Conservation (phyloP, 148 eudicot genomes). For the Rheum nobile region DNA sequence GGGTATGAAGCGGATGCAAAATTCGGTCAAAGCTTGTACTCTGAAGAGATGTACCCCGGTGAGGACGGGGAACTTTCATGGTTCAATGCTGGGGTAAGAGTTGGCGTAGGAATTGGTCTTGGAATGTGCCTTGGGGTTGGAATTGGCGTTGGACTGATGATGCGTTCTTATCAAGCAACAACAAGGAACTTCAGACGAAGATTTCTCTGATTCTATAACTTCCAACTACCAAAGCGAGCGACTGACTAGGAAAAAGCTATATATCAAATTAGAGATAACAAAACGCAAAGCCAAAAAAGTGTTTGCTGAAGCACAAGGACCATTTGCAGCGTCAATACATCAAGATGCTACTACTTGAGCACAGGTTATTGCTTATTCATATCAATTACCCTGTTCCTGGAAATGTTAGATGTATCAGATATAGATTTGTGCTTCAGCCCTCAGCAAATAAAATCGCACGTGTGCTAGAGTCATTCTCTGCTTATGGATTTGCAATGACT, state of each 20-base stretch:
- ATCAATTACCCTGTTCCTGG: neutral
- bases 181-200: constrained; percentile 19
- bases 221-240: too few relatives aligned
- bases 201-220: constrained; percentile 11
- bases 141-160: constrained; percentile 21
- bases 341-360: neutral
- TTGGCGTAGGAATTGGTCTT: constrained; percentile 24
- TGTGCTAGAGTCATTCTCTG: neutral
- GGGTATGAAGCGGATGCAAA: constrained; percentile 15
- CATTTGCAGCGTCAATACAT: neutral
- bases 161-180: constrained; percentile 25
- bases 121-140: constrained; percentile 27
- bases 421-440: neutral
- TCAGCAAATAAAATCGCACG: neutral
- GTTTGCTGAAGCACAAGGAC: neutral
- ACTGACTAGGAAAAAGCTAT: neutral
- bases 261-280: neutral
- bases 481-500: too few relatives aligned
- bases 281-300: neutral
- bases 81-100: constrained; percentile 27
- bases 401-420: neutral
- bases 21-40: constrained; percentile 13
- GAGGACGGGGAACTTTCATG: constrained; percentile 22
- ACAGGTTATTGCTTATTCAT: neutral
- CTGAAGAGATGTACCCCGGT: constrained; percentile 20